These are phyloP conservation scores for Cajanus cajan DNA, from an alignment of 306 rosid species.

Conservation along the genomic window DNA sequence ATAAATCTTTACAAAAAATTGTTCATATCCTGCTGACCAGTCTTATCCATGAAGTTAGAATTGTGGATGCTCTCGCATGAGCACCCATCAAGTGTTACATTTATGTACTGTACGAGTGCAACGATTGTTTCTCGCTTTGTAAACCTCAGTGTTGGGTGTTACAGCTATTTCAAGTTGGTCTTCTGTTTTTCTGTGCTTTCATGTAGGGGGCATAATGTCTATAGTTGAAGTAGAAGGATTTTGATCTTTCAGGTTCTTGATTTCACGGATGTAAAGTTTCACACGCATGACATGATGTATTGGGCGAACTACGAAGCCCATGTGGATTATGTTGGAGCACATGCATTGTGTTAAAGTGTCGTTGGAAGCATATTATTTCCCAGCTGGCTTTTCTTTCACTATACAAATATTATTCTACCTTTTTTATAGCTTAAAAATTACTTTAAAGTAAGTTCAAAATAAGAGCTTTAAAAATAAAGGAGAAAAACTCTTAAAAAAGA, in stretches of 20 bases:
- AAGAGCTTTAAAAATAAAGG: not conserved
- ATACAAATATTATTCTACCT: not conserved
- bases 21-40: slow-evolving; percentile 30
- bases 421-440: not conserved
- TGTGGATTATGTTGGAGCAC: slow-evolving; percentile 14
- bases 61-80: slow-evolving; percentile 19
- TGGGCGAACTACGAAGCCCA: slow-evolving; percentile 31
- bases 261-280: slow-evolving; percentile 42
- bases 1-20: slow-evolving; percentile 38
- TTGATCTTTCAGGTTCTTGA: slow-evolving; percentile 32
- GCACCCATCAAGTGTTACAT: slow-evolving; percentile 38
- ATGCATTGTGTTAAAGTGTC: slow-evolving; percentile 13
- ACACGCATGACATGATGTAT: slow-evolving; percentile 31
- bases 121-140: slow-evolving; percentile 41
- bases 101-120: slow-evolving; percentile 61
- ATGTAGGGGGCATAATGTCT: slow-evolving; percentile 36
- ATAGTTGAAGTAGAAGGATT: slow-evolving; percentile 41
- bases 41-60: slow-evolving; percentile 19
- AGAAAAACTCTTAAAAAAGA: not conserved
- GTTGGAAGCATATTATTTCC: slow-evolving; percentile 22
- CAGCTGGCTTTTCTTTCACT: not conserved
- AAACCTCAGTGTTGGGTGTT: slow-evolving; percentile 48
- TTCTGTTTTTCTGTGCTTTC: slow-evolving; percentile 34
- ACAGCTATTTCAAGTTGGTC: slow-evolving; percentile 33
- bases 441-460: not conserved